Percentiles rank a stretch among this genome's conserved stretches.
These are phyloP conservation scores for Aspergillus fischeri DNA, from an alignment of 2,329 filamentous ascomycete species.

Conservation along the genomic window DNA sequence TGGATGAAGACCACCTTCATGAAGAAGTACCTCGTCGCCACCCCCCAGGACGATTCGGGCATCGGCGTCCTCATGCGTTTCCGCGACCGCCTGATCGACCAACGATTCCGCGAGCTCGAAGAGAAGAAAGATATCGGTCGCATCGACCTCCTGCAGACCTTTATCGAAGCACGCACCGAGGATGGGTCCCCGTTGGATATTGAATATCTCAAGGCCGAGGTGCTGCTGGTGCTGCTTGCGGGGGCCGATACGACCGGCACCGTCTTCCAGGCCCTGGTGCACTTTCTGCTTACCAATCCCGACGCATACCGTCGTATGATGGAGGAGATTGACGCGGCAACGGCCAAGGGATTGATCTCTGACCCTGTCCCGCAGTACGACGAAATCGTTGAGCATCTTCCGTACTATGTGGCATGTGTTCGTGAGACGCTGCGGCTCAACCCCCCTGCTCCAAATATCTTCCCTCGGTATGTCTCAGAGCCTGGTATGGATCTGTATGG, in stretches of 20 bases:
- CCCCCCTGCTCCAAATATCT: conserved; percentile 50
- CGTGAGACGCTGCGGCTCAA: conserved; percentile 49
- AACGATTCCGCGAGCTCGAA: conserved; percentile 47
- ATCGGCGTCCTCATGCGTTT: conserved; percentile 57
- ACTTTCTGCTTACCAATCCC: conserved; percentile 38
- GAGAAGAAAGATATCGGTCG: conserved; percentile 42
- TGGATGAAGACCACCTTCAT: conserved; percentile 53
- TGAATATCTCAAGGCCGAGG: conserved; percentile 52
- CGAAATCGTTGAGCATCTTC: conserved; percentile 41
- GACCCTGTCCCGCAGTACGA: conserved; percentile 37
- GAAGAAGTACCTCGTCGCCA: conserved; percentile 51
- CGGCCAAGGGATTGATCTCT: conserved; percentile 26
- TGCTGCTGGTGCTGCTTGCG: conserved; percentile 49
- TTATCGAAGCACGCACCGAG: conserved; percentile 42
- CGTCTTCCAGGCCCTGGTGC: conserved; percentile 47
- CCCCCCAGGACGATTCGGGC: conserved; percentile 50
- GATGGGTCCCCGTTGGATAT: conserved; percentile 45
- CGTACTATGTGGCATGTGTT: conserved; percentile 50
- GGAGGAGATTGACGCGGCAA: conserved; percentile 43
- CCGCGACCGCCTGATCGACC: conserved; percentile 50
- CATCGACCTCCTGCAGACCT: conserved; percentile 53
- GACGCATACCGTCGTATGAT: conserved; percentile 46
- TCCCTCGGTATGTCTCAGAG: conserved; percentile 43
- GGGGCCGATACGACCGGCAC: conserved; percentile 53
- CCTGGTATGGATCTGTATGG: conserved; percentile 38